phyloP scores from a whole-genome alignment of 495 filamentous ascomycete species.

The Chlorociboria aeruginascens region DNA sequence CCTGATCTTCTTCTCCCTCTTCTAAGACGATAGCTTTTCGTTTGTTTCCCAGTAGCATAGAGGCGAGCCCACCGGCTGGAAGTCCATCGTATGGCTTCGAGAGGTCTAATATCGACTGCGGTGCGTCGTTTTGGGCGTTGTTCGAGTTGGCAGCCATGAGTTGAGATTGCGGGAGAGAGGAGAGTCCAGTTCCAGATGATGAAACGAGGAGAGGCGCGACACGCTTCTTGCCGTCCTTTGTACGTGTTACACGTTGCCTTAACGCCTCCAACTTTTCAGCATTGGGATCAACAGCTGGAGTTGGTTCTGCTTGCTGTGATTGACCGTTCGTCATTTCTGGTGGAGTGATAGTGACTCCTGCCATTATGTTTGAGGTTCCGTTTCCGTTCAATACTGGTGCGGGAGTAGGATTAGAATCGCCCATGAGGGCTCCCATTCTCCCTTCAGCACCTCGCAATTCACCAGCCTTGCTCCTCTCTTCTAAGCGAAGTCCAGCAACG shows the following conservation, averaged over 20 bases:
- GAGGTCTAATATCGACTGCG: conserved; percentile 78
- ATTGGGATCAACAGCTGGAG: conserved; percentile 33
- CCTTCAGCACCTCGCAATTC: conserved; percentile 84
- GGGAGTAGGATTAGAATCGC: conserved; percentile 41
- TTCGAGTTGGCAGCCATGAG: conserved; percentile 59
- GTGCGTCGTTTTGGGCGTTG: conserved; percentile 54
- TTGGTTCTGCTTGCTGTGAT: conserved; percentile 1
- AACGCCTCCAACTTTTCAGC: conserved; percentile 61
- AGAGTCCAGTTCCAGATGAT: conserved; percentile 66
- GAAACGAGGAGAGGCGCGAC: conserved; percentile 88
- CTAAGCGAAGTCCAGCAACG: conserved; percentile 70
- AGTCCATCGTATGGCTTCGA: conserved; percentile 91
- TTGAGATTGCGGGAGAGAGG: conserved; percentile 76
- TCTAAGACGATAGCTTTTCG: conserved; percentile 63
- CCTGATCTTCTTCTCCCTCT: conserved; percentile 45
- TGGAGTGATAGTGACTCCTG: conserved; percentile 8
- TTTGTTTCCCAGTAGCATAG: conserved; percentile 86
- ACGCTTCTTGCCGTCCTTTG: conserved; percentile 94
- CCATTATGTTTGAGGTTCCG: conserved; percentile 7
- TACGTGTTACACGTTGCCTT: conserved; percentile 85
- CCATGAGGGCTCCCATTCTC: conserved; percentile 96
- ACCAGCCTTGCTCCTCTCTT: conserved; percentile 83
- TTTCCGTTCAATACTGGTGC: conserved; percentile 13
- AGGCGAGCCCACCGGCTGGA: conserved; percentile 75
- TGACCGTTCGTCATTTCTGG: conserved; percentile 10